A percentile compares a stretch with the other conserved stretches of the same genome.
Evolutionary conservation across 2,329 filamentous ascomycete genomes (phyloP).

Genomic region (Cyphellophora europaea): DNA sequence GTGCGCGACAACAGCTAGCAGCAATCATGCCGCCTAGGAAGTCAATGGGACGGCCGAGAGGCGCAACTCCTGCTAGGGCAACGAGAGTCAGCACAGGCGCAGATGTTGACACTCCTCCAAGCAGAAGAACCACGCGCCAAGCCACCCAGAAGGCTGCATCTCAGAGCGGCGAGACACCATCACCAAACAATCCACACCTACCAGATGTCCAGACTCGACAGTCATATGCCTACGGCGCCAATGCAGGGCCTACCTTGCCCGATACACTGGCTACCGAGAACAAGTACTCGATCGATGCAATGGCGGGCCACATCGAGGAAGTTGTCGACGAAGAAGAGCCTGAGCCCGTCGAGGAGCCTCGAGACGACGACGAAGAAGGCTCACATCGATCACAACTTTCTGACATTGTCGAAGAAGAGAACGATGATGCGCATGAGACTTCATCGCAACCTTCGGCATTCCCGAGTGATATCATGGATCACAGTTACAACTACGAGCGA

Average conservation of each 20-base stretch:
- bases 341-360: conserved; percentile 1
- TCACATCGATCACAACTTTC: too few species aligned
- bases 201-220: conserved; percentile 29
- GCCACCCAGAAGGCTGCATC: too few species aligned
- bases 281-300: conserved; percentile 13
- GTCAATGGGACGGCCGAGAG: background rate
- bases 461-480: conserved; percentile 18
- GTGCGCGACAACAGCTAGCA: too few species aligned
- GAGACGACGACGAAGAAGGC: background rate
- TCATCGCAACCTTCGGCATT: conserved; percentile 15
- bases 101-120: too few species aligned
- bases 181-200: conserved; percentile 21
- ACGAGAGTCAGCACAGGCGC: too few species aligned
- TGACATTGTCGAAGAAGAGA: background rate
- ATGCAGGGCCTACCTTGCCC: conserved; percentile 5
- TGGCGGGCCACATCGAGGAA: conserved; percentile 25
- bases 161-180: too few species aligned
- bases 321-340: conserved; percentile 15
- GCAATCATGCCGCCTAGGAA: conserved; percentile 3
- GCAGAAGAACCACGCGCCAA: too few species aligned
- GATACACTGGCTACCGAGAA: background rate
- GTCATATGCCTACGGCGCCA: conserved; percentile 32
- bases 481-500: conserved; percentile 20
- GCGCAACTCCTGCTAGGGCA: conserved; percentile 1
- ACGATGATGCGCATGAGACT: background rate